Evolutionary conservation across 106 monocot species (phyloP).

Genomic region (Dendrobium catenatum): DNA sequence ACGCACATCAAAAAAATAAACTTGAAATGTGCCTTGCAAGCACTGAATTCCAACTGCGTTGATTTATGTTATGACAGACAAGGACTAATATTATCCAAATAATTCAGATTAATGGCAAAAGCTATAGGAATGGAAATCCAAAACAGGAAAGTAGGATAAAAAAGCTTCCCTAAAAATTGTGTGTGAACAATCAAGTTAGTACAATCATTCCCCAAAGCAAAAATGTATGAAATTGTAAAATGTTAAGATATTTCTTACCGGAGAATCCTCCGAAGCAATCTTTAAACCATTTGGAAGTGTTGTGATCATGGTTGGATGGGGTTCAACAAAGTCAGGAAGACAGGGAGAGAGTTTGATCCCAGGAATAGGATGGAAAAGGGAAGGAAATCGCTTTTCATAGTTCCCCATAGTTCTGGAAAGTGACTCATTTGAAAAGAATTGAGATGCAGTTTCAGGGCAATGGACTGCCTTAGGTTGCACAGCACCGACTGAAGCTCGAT

Average conservation of each 20-base stretch:
- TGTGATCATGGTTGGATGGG: constrained; percentile 50
- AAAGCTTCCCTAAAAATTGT: background rate
- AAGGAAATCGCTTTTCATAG: constrained; percentile 31
- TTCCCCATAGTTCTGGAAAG: constrained; percentile 13
- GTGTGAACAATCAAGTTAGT: background rate
- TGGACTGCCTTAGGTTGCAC: background rate
- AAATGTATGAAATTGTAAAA: background rate
- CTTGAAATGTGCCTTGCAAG: background rate
- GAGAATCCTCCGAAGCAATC: constrained; percentile 64
- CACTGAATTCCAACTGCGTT: background rate
- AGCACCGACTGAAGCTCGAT: background rate
- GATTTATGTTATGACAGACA: background rate
- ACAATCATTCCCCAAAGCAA: background rate
- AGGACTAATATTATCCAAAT: background rate
- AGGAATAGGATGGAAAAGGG: constrained; percentile 39
- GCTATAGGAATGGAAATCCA: background rate
- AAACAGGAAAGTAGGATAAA: background rate
- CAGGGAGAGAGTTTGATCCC: constrained; percentile 30
- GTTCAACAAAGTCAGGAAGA: constrained; percentile 24
- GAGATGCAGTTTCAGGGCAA: constrained; percentile 8
- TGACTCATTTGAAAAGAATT: constrained; percentile 22
- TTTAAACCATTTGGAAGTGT: constrained; percentile 67
- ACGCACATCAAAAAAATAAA: background rate
- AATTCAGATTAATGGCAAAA: background rate
- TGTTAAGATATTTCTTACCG: constrained; percentile 21